phyloP scores from a whole-genome alignment of 1,284 basidiomycete genomes.

The Cerioporus squamosus region DNA sequence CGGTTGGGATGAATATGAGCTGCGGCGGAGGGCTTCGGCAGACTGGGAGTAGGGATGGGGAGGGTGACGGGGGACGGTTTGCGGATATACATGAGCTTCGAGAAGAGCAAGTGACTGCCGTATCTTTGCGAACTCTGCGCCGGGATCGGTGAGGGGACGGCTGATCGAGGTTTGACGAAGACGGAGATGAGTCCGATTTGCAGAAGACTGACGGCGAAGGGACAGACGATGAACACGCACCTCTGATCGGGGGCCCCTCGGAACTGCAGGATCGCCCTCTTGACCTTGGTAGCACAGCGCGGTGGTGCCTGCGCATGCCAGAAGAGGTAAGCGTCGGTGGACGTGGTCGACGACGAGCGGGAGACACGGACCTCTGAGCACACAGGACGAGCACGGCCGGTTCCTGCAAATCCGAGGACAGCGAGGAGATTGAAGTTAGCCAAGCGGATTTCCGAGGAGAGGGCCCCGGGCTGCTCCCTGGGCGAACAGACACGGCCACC shows the following conservation, averaged over 20 bases:
- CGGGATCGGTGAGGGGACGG: constrained; percentile 66
- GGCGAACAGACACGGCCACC: constrained; percentile 7
- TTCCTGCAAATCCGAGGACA: constrained; percentile 53
- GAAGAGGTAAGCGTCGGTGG: constrained; percentile 6
- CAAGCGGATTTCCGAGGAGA: constrained; percentile 20
- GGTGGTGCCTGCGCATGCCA: constrained; percentile 58
- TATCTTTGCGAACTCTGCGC: constrained; percentile 71
- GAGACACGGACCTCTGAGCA: constrained; percentile 61
- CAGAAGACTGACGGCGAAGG: constrained; percentile 10
- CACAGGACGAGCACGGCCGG: constrained; percentile 82
- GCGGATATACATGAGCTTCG: constrained; percentile 64
- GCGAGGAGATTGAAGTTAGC: constrained; percentile 26
- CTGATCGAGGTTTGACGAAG: constrained; percentile 24
- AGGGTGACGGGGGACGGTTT: constrained; percentile 9
- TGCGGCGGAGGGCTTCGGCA: constrained; percentile 8
- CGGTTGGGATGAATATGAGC: constrained; percentile 9
- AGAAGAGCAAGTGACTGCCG: constrained; percentile 74
- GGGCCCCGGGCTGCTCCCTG: background rate
- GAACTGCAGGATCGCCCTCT: constrained; percentile 30
- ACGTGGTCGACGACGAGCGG: background rate
- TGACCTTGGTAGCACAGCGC: constrained; percentile 70
- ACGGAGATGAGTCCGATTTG: constrained; percentile 19
- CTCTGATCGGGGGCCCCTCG: constrained; percentile 56
- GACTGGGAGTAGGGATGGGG: constrained; percentile 4
- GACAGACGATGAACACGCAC: constrained; percentile 26